These are phyloP conservation scores for Ustilago sp. DNA, from an alignment of 1,284 basidiomycete species.

Conservation along the genomic window DNA sequence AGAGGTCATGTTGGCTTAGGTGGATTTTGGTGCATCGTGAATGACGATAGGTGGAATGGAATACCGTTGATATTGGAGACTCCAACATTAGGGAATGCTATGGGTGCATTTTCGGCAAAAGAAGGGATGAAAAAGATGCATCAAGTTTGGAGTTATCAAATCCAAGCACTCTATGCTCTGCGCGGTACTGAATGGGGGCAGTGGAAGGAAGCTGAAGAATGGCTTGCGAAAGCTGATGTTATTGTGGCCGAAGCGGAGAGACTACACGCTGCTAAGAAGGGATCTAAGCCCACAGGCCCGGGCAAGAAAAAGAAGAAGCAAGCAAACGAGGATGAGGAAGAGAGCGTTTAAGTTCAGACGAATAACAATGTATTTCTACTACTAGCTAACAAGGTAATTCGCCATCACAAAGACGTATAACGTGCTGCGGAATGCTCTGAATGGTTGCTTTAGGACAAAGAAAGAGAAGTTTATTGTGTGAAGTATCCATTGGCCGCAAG, in stretches of 20 bases:
- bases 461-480: conserved; percentile 3
- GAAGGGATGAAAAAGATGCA: conserved; percentile 65
- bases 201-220: conserved; percentile 29
- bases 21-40: conserved; percentile 78
- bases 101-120: conserved; percentile 22
- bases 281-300: neutral
- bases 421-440: conserved; percentile 16
- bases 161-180: conserved; percentile 72
- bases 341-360: conserved; percentile 23
- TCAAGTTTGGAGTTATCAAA: conserved; percentile 76
- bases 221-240: conserved; percentile 22
- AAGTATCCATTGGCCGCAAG: conserved; percentile 14
- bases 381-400: neutral
- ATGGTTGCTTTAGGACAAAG: conserved; percentile 14
- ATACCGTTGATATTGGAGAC: conserved; percentile 88
- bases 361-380: conserved; percentile 1
- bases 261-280: conserved; percentile 20
- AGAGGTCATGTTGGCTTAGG: conserved; percentile 78
- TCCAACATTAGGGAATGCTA: conserved; percentile 70
- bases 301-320: conserved; percentile 23
- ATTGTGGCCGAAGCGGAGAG: conserved; percentile 21
- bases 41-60: conserved; percentile 77
- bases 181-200: conserved; percentile 46
- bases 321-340: conserved; percentile 8
- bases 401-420: conserved; percentile 12